Evolutionary conservation across 345 rosid species (phyloP).

Genomic region (Salix suchowensis): DNA sequence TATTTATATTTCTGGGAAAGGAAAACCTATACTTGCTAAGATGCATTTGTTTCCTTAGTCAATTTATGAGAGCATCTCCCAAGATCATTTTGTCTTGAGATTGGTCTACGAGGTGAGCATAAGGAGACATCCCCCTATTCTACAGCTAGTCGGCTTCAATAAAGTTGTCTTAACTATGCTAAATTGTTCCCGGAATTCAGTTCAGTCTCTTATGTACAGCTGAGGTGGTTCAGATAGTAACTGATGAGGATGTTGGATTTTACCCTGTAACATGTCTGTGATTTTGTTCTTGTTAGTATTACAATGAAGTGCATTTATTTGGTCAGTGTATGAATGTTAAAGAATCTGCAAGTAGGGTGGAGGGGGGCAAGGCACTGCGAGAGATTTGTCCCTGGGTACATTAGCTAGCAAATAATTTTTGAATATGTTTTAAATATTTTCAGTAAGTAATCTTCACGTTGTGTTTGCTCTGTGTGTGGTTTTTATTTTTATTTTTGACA

Average conservation of each 20-base stretch:
- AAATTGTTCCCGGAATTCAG: not conserved
- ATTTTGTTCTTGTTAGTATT: not conserved
- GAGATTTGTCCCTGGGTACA: no score
- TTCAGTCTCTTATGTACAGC: conserved; percentile 4
- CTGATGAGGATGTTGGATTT: not conserved
- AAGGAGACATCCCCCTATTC: not conserved
- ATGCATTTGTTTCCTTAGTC: not conserved
- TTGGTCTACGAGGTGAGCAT: not conserved
- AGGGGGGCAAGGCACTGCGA: no score
- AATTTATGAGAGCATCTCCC: not conserved
- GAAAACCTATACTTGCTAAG: not conserved
- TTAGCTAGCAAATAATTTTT: not conserved
- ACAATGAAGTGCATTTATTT: not conserved
- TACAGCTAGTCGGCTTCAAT: not conserved
- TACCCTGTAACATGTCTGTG: not conserved
- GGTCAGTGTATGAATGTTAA: no score
- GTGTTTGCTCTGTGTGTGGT: not conserved
- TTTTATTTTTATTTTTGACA: not conserved
- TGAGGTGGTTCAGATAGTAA: not conserved
- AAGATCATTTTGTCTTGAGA: not conserved
- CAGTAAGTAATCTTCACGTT: not conserved
- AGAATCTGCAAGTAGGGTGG: no score
- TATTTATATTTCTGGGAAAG: not conserved
- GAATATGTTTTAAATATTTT: not conserved
- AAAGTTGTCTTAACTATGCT: not conserved